A percentile compares a stretch with the other conserved stretches of the same genome.
phyloP scores from a whole-genome alignment of 768 basidiomycete genomes.

The Pulveroboletus frians region DNA sequence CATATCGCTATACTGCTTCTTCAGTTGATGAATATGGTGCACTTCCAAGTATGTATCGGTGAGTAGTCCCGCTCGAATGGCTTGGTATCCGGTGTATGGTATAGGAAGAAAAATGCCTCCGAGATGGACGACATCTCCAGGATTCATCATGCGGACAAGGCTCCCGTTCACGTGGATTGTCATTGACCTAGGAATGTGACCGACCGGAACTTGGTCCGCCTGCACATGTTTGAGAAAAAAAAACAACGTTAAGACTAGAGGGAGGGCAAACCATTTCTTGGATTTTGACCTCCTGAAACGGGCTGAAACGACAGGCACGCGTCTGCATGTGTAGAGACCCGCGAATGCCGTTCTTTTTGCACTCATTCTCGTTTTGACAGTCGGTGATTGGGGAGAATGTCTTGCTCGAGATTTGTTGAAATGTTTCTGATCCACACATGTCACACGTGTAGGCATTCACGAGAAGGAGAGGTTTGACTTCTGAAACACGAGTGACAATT shows the following conservation, averaged over 20 bases:
- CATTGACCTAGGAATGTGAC: slow-evolving; percentile 98
- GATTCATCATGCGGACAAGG: slow-evolving; percentile 86
- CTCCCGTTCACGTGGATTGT: slow-evolving; percentile 90
- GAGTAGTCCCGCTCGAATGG: slow-evolving; percentile 90
- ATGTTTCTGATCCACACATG: slow-evolving; percentile 95
- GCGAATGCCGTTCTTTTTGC: slow-evolving; percentile 78
- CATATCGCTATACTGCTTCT: slow-evolving; percentile 97
- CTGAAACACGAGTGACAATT: slow-evolving; percentile 96
- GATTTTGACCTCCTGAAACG: slow-evolving; percentile 98
- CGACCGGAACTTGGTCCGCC: slow-evolving; percentile 99
- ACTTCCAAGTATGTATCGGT: slow-evolving; percentile 96
- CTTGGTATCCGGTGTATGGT: slow-evolving; percentile 96
- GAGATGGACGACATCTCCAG: slow-evolving; percentile 92
- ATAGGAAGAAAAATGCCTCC: slow-evolving; percentile 97
- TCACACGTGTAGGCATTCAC: slow-evolving; percentile 99
- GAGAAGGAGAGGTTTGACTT: slow-evolving; percentile 95
- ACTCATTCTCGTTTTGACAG: slow-evolving; percentile 83
- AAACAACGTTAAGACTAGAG: neutral
- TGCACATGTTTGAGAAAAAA: slow-evolving; percentile 28
- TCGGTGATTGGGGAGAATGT: slow-evolving; percentile 85
- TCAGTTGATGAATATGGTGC: slow-evolving; percentile 88
- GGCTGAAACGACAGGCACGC: slow-evolving; percentile 91
- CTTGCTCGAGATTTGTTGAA: slow-evolving; percentile 93
- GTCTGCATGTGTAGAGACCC: slow-evolving; percentile 98
- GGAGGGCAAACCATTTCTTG: slow-evolving; percentile 82